These are phyloP conservation scores for Crithidia sp. DNA, from an alignment of 208 protist genomes.

Conservation along the genomic window DNA sequence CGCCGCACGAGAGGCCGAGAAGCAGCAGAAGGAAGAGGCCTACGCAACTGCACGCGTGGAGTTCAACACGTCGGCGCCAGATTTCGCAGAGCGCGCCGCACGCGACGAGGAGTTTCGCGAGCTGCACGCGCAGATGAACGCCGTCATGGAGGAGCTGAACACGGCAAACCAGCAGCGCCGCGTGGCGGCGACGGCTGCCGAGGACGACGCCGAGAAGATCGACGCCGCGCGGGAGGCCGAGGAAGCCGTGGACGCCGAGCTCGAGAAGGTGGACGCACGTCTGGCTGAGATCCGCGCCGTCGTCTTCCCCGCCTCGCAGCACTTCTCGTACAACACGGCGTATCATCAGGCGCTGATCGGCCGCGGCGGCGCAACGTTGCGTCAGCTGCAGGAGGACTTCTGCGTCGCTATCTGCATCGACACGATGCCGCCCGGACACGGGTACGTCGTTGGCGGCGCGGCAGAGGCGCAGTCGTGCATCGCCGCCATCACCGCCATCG, in stretches of 20 bases:
- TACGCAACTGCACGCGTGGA: slow-evolving; percentile 1
- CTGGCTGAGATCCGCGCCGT: slow-evolving; percentile 26
- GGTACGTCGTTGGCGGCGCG: slow-evolving; percentile 38
- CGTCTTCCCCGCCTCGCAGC: slow-evolving; percentile 20
- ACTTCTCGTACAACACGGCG: slow-evolving; percentile 41
- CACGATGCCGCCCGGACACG: slow-evolving; percentile 28
- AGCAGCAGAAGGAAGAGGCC: slow-evolving; percentile 5
- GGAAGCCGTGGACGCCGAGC: neutral
- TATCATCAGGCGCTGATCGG: slow-evolving; percentile 44
- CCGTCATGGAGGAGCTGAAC: slow-evolving; percentile 20
- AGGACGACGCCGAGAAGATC: slow-evolving; percentile 11
- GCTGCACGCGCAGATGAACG: slow-evolving; percentile 26
- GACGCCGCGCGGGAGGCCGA: slow-evolving; percentile 12
- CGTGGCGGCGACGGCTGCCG: neutral
- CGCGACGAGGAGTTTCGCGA: slow-evolving; percentile 26
- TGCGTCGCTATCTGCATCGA: slow-evolving; percentile 59
- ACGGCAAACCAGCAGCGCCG: slow-evolving; percentile 11
- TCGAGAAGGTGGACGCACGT: slow-evolving; percentile 20
- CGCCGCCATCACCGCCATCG: slow-evolving; percentile 43
- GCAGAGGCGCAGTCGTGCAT: slow-evolving; percentile 33
- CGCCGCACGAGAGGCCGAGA: slow-evolving; percentile 2
- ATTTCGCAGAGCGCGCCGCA: slow-evolving; percentile 8
- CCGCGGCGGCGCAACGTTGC: slow-evolving; percentile 44
- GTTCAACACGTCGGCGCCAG: slow-evolving; percentile 5
- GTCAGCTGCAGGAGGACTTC: slow-evolving; percentile 72